These are phyloP conservation scores for Wallacemonas rigidus DNA, from an alignment of 208 protist genomes.

Conservation along the genomic window DNA sequence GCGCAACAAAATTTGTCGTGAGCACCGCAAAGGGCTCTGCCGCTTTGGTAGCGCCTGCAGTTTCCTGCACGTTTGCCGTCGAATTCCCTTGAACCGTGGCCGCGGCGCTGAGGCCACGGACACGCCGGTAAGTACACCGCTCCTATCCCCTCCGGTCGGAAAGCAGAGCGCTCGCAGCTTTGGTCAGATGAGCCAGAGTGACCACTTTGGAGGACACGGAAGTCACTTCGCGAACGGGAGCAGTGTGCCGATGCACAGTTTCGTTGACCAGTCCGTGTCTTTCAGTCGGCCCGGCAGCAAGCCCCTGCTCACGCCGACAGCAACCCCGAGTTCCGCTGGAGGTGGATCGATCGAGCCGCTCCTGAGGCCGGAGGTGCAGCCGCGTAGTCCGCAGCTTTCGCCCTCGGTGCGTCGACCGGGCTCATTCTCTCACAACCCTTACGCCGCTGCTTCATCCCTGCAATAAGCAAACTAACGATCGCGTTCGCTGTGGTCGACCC, in stretches of 20 bases:
- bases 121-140: background rate
- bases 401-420: conserved; percentile 15
- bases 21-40: conserved; percentile 80
- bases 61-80: conserved; percentile 83
- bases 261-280: background rate
- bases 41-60: conserved; percentile 87
- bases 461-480: conserved; percentile 18
- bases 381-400: background rate
- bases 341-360: conserved; percentile 22
- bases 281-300: background rate
- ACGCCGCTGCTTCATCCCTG: conserved; percentile 61
- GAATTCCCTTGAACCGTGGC: conserved; percentile 31
- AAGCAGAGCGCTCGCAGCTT: background rate
- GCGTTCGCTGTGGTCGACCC: too few relatives aligned
- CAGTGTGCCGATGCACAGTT: background rate
- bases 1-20: conserved; percentile 65
- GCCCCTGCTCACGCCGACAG: conserved; percentile 7
- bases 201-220: conserved; percentile 6
- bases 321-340: background rate
- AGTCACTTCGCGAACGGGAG: background rate
- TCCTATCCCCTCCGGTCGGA: background rate
- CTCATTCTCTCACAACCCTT: conserved; percentile 73
- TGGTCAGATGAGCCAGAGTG: background rate
- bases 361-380: conserved; percentile 23
- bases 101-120: background rate